Base-by-base conservation (phyloP, 352 stramenopile genomes). In the Phytophthora agathidicida region DNA sequence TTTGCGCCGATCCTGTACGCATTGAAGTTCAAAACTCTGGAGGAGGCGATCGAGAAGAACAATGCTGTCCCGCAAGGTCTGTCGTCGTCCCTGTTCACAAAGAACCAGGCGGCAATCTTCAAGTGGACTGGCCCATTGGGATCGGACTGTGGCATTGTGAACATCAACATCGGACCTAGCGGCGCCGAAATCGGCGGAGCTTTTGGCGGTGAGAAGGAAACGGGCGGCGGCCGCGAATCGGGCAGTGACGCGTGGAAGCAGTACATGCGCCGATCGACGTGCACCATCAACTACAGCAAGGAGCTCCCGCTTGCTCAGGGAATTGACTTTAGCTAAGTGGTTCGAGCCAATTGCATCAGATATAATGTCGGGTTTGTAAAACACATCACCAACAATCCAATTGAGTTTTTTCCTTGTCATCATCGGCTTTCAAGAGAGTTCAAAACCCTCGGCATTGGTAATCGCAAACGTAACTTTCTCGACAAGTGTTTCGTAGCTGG, bases 251-350 rank as follows among this genome's bases (percentile, higher is more conserved):
- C 89, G 11, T 98, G 92, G 92, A 98, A 98, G 80, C 86, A 96
- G 71, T 98, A 98, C 87, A 97, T 97, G 89, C 88, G 92, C 26
- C 88, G 92, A n/a, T 96, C 83, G 16, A 98, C 92, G 46, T 97
- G 89, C 75, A 97, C 92, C 28, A 86, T 98, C 67, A 98, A 98
- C 76, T 86, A 97, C 72, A 95, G 89, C 69, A 94, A 97, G 66
- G 82, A 92, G 58, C 75, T 98, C 7, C 91, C 91, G 20, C 85
- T 98, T 20, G 92, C 92, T 0, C 92, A 98, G 65, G 92, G 92
- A 52, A 97, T 98, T 49, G 88, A 96, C 66, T 98, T 98, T 50
- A 85, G 65, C 54, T 96, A 84, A 71, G 23, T 16, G 7, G 20
- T 26, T 5, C 20, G 22, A 20, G 6, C n/a, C 16, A 42, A 27